Evolutionary conservation across 2,329 filamentous ascomycete genomes (phyloP).

Genomic region (Diaporthe vaccinii): DNA sequence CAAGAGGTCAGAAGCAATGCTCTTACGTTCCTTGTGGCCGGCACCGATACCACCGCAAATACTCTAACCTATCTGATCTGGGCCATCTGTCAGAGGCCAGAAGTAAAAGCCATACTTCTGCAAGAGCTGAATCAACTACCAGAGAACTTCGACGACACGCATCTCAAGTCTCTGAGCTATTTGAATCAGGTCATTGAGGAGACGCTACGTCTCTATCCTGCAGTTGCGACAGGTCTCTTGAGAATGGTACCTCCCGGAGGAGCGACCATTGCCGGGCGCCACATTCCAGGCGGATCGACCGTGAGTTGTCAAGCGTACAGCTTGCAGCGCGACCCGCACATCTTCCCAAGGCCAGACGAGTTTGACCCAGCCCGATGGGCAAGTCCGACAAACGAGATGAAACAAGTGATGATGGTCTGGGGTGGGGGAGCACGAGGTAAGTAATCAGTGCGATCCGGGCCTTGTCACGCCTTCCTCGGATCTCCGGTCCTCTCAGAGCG

Average conservation of each 20-base stretch:
- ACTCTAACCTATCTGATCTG: slow-evolving; percentile 64
- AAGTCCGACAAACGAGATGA: slow-evolving; percentile 47
- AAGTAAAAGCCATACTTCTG: slow-evolving; percentile 50
- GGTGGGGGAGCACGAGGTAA: slow-evolving; percentile 48
- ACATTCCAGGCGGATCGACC: slow-evolving; percentile 55
- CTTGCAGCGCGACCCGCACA: slow-evolving; percentile 57
- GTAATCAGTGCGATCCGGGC: not conserved
- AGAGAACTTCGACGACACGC: slow-evolving; percentile 48
- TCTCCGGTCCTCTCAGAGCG: not conserved
- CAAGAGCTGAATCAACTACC: slow-evolving; percentile 53
- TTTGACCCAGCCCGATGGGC: slow-evolving; percentile 56
- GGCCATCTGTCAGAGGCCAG: slow-evolving; percentile 50
- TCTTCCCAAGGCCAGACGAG: slow-evolving; percentile 56
- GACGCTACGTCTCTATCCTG: slow-evolving; percentile 58
- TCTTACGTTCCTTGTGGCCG: slow-evolving; percentile 55
- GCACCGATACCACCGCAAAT: slow-evolving; percentile 65
- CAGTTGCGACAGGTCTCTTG: slow-evolving; percentile 56
- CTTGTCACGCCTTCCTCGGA: not conserved
- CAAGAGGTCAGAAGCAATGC: slow-evolving; percentile 35
- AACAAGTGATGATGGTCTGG: slow-evolving; percentile 47
- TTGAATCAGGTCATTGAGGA: slow-evolving; percentile 61
- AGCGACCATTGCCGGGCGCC: slow-evolving; percentile 53
- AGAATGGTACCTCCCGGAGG: slow-evolving; percentile 56
- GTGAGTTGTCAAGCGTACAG: slow-evolving; percentile 61
- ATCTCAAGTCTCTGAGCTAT: slow-evolving; percentile 54